Conservation (phyloP, 163 green algal species). For the Trebouxiophyceae sp. region DNA sequence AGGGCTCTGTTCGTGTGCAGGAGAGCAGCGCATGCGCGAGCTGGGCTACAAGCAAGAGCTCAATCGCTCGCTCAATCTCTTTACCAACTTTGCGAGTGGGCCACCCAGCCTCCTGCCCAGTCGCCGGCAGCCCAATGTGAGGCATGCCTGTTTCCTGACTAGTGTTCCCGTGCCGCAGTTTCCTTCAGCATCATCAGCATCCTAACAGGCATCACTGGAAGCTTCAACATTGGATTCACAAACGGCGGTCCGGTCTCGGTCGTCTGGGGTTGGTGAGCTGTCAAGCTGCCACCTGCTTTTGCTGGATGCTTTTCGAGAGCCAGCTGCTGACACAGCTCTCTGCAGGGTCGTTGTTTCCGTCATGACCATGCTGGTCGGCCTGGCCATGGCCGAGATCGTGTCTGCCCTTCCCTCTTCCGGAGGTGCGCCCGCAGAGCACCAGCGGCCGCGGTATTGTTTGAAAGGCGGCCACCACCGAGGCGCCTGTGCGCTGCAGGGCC, state of each 20-base stretch:
- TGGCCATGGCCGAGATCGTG: conserved; percentile 49
- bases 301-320: no score
- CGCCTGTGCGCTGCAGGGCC: background rate
- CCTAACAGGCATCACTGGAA: conserved; percentile 29
- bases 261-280: conserved; percentile 57
- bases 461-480: background rate
- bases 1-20: no score
- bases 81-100: conserved; percentile 28
- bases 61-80: conserved; percentile 13
- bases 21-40: background rate
- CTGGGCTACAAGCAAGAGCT: conserved; percentile 22
- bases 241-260: conserved; percentile 35
- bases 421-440: background rate
- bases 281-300: no score
- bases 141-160: no score
- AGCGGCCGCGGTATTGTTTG: background rate
- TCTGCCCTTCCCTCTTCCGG: conserved; percentile 37
- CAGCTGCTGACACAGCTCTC: no score
- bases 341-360: conserved; percentile 15
- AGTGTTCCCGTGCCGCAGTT: no score
- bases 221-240: conserved; percentile 10
- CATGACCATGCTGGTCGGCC: conserved; percentile 33
- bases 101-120: no score
- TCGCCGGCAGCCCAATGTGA: no score
- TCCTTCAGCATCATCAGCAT: conserved; percentile 29